Base-by-base conservation (phyloP, 2,329 filamentous ascomycete genomes). In the Rosellinia necatrix region DNA sequence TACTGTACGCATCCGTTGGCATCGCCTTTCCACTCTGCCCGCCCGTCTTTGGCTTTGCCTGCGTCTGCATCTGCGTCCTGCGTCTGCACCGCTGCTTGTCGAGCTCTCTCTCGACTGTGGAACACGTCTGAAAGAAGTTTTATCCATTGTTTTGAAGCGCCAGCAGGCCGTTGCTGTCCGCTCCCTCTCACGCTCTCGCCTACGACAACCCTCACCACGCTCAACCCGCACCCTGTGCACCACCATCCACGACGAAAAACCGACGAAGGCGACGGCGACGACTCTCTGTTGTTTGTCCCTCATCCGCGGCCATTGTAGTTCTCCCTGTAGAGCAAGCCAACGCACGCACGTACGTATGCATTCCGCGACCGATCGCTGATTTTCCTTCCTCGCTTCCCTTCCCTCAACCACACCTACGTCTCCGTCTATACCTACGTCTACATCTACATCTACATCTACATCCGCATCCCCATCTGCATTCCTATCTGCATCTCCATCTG, bases 1-100 rank as follows among this genome's bases (percentile, higher is more conserved):
- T 58, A 62, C 62, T 61, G 67, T 57, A 58, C 64, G 64, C 43
- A 64, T 60, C 32, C 56, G 55, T 62, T 64, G 60, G 52, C 58
- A 49, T 62, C 49, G 29, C 53, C 42, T 40, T 56, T 37, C 34
- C 50, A 34, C 30, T 34, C 37, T 41, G 47, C 46, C 32, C 34
- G 37, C 25, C 46, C 40, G 35, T 41, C 35, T 27, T 29, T 35
- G 48, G 21, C 44, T 37, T 30, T 32, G 30, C 30, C 53, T 53
- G 58, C 35, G 35, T 56, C 51, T 56, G 54, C 51, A 30, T 27
- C 40, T 43, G 47, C 32, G 30, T 47, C 49, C 40, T 43, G 47
- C 32, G 30, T 47, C 49, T 53, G 57, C 49, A 42, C 43, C 19
- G 40, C 47, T 47, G 53, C 42, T 49, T 46, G 42, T 50, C 38